These are phyloP conservation scores for Plasmopara halstedii DNA, from an alignment of 352 stramenopile species.

Conservation along the genomic window DNA sequence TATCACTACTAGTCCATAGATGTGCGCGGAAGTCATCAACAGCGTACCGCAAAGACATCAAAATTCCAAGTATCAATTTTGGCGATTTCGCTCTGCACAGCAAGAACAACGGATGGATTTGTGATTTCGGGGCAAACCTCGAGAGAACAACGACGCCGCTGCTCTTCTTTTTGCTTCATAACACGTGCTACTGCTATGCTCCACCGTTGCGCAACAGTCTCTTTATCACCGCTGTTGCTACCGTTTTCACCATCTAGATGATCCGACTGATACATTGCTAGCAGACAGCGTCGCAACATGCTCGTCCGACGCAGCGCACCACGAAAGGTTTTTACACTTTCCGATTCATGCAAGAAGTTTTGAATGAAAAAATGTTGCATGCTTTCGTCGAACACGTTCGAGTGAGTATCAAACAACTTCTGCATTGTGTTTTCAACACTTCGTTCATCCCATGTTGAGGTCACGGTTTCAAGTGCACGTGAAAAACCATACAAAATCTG, in stretches of 20 bases:
- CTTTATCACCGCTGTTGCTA: constrained; percentile 17
- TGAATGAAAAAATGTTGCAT: constrained; percentile 85
- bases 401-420: constrained; percentile 65
- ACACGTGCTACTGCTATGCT: constrained; percentile 24
- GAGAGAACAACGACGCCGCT: constrained; percentile 28
- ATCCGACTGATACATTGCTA: constrained; percentile 60
- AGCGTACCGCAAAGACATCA: constrained; percentile 49
- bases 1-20: constrained; percentile 1
- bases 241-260: constrained; percentile 9
- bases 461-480: constrained; percentile 40
- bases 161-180: constrained; percentile 31
- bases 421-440: constrained; percentile 58
- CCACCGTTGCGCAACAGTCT: constrained; percentile 30
- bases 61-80: constrained; percentile 64
- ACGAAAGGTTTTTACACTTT: constrained; percentile 62
- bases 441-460: constrained; percentile 32
- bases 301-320: constrained; percentile 61
- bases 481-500: constrained; percentile 58
- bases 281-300: constrained; percentile 59
- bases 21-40: background rate
- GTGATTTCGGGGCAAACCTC: constrained; percentile 53
- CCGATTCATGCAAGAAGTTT: constrained; percentile 77
- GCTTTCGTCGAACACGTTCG: constrained; percentile 78
- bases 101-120: constrained; percentile 32
- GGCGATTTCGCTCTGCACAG: constrained; percentile 44